Base-by-base conservation (phyloP, 2,329 filamentous ascomycete species). In the Fusarium pilosicola region DNA sequence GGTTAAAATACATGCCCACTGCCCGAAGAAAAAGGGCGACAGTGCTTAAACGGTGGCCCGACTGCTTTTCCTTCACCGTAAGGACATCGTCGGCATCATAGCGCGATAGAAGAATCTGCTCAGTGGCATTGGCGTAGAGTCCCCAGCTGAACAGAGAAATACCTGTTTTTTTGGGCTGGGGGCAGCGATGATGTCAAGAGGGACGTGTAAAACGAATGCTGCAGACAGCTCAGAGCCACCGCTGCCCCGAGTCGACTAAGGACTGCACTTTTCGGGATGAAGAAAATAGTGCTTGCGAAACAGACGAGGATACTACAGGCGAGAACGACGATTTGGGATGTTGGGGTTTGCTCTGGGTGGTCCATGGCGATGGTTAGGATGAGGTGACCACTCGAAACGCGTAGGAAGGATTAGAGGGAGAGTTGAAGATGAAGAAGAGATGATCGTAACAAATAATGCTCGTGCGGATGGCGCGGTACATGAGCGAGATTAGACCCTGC, bases 61-160 rank as follows among this genome's bases (percentile, higher is more conserved):
- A 6, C 7, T 3, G 17, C 2, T 5, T 28, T 2, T 61, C 46
- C 1, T 32, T 3, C 3, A 32, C 18, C 0, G 24, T 7, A 6
- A 11, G 18, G 0, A 68, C 6, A 11, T 67, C 65, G 1, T 18
- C 28, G 1, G 20, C 22, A 12, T 44, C 0, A 2, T 54, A 42
- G 14, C 30, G 30, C 1, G 65, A 68, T 7, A 68, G n/a, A 0
- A 68, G 46, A 11, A 67, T 20, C 5, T 68, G 54, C 5, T 68
- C 65, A 1, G 34, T 20, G 10, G 24, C 32, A 18, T 48, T 68
- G 3, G 28, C 12, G 22, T 26, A 68, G 5, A 67, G 39, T 0
- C 65, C 65, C 65, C 65, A 68, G 20, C 36, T 34, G 18, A 61
- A 28, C 3, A 67, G 13, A 10, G 52, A 67, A 0, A 61, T 24